Base-by-base conservation (phyloP, 2,329 filamentous ascomycete genomes). In the Colletotrichum tabaci region DNA sequence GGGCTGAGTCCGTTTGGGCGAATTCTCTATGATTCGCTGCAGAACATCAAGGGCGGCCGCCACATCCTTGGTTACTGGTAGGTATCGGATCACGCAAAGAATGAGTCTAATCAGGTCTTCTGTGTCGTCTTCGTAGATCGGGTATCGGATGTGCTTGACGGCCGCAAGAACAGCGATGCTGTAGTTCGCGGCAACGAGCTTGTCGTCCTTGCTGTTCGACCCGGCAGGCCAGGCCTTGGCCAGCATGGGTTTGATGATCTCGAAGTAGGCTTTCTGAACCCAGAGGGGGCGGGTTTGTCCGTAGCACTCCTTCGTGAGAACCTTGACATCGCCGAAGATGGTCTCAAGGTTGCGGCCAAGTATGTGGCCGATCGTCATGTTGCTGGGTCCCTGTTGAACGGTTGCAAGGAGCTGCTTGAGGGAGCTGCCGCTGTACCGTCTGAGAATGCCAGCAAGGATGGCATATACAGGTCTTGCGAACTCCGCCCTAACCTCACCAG, bases 71-170 rank as follows among this genome's bases (percentile, higher is more conserved):
- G 82, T 82, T 15, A 79, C 72, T 4, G 81, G 80, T 10, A 84
- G 79, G 21, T 80, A 85, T 66, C 83, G 82, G 7, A 88, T 79
- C 0, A 84, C 82, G 0, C 83, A 83, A 42, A 90, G 84, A 7
- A 86, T 82, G 18, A 89, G 80, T 10, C 86, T 84, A 3, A 88
- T 79, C 7, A 90, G 81, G 42, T 79, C 77, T 4, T 81, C 81
- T 0, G 84, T 79, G 60, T 90, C 88, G 18, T 85, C 83, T 53
- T 88, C 83, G 76, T 88, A 90, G 21, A 89, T 83, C 2, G 82
- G 77, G 63, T 86, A 88, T 21, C 79, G 79, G 68, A 89, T 83
- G 75, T 88, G 84, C 71, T 83, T 85, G 9, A 89, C 79, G 57
- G 88, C 81, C 0, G 85, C 80, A 6, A 91, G 80, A 7, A 86